Conservation (phyloP, 2,329 filamentous ascomycete species). For the Beauveria australis region DNA sequence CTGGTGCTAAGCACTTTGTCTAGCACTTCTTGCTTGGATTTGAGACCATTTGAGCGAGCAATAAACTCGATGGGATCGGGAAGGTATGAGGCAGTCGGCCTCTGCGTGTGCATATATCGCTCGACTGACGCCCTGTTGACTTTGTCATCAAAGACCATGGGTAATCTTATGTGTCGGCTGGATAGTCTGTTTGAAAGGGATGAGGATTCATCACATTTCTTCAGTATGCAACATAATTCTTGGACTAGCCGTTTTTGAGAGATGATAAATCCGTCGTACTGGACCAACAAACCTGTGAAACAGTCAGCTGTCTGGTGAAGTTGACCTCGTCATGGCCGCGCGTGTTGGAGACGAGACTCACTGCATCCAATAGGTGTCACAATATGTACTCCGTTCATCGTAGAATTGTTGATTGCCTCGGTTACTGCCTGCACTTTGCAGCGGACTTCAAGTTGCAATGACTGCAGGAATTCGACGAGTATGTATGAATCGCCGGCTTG, state of each 20-base stretch:
- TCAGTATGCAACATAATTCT: not conserved
- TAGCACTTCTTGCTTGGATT: slow-evolving; percentile 23
- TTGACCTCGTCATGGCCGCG: not conserved
- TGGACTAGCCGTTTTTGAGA: not conserved
- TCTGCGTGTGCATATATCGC: slow-evolving; percentile 51
- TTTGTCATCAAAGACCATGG: slow-evolving; percentile 20
- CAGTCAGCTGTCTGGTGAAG: not conserved
- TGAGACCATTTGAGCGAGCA: slow-evolving; percentile 27
- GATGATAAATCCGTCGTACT: not conserved
- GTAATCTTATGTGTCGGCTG: slow-evolving; percentile 16
- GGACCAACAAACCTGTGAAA: not conserved
- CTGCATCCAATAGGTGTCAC: slow-evolving; percentile 6
- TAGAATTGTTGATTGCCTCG: not conserved
- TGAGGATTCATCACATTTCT: slow-evolving; percentile 37
- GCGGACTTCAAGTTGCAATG: slow-evolving; percentile 2
- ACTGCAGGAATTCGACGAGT: not conserved
- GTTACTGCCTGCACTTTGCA: not conserved
- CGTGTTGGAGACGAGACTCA: not conserved
- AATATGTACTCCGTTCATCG: not conserved
- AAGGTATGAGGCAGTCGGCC: slow-evolving; percentile 50
- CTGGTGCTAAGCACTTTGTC: slow-evolving; percentile 24
- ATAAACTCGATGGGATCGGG: slow-evolving; percentile 50
- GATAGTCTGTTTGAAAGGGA: slow-evolving; percentile 1
- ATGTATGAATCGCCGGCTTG: slow-evolving; percentile 3
- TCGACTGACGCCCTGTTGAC: slow-evolving; percentile 30